Conservation (phyloP, 2,329 filamentous ascomycete genomes). For the Clarireedia monteithiana region DNA sequence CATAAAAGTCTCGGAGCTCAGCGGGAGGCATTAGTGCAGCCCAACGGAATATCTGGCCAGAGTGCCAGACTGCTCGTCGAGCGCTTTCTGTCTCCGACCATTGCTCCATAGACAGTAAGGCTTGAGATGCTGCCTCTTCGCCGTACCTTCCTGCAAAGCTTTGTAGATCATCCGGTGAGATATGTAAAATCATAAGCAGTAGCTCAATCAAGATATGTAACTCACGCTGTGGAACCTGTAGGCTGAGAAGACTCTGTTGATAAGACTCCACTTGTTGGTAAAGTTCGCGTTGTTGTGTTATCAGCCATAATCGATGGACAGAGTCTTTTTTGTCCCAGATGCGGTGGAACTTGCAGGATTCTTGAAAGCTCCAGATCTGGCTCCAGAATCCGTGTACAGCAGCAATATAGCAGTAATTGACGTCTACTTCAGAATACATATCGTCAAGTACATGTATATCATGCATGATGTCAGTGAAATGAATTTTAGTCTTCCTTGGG, state of each 20-base stretch:
- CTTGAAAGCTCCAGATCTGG: conserved; percentile 11
- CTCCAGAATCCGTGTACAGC: conserved; percentile 12
- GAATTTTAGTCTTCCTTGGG: no score
- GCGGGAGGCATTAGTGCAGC: conserved; percentile 39
- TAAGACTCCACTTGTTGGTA: conserved; percentile 4
- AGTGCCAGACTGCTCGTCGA: conserved; percentile 29
- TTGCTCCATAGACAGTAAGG: neutral
- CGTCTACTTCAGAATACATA: conserved; percentile 1
- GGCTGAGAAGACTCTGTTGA: neutral
- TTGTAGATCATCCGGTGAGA: conserved; percentile 13
- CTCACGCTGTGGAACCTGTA: neutral
- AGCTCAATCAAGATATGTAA: conserved; percentile 9
- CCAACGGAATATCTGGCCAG: conserved; percentile 15
- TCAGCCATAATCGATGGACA: conserved; percentile 11
- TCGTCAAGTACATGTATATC: no score
- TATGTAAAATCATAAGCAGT: conserved; percentile 13
- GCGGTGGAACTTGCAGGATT: conserved; percentile 1
- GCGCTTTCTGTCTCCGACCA: conserved; percentile 38
- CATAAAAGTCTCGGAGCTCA: conserved; percentile 56
- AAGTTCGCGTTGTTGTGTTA: conserved; percentile 11
- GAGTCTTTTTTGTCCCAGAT: conserved; percentile 7
- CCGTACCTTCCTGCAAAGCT: conserved; percentile 17
- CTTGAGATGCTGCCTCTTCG: conserved; percentile 12
- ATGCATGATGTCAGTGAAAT: no score
- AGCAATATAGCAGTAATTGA: conserved; percentile 1